These are phyloP conservation scores for Solanum microdontum DNA, from an alignment of 257 asterid species.

Conservation along the genomic window DNA sequence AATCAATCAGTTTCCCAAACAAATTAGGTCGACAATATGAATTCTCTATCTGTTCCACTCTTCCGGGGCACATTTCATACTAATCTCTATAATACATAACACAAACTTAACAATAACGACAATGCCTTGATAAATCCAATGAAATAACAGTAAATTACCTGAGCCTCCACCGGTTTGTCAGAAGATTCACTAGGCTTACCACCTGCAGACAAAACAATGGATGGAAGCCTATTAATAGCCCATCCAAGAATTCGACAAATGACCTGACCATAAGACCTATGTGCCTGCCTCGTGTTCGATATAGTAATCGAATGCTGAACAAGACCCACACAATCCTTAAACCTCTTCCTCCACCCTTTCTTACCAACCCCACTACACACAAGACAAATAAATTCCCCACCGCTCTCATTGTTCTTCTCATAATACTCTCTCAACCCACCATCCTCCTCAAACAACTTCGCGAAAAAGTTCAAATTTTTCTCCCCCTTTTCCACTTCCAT, in stretches of 20 bases:
- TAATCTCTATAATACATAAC: neutral
- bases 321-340: constrained; percentile 54
- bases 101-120: neutral
- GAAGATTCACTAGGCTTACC: neutral
- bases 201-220: constrained; percentile 24
- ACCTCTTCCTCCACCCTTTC: constrained; percentile 35
- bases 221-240: constrained; percentile 51
- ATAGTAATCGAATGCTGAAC: constrained; percentile 52
- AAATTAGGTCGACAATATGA: neutral
- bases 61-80: neutral
- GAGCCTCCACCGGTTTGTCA: constrained; percentile 4
- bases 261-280: constrained; percentile 37
- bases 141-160: constrained; percentile 7
- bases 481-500: neutral
- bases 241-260: constrained; percentile 71
- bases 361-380: constrained; percentile 54
- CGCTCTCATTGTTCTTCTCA: neutral
- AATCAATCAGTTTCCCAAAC: neutral
- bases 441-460: neutral
- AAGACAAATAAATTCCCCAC: constrained; percentile 54
- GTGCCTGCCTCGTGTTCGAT: constrained; percentile 35
- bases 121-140: neutral
- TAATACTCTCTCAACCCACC: neutral
- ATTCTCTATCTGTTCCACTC: neutral
- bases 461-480: neutral